Conservation (phyloP, 2,329 filamentous ascomycete species). For the Daldinia sp. region DNA sequence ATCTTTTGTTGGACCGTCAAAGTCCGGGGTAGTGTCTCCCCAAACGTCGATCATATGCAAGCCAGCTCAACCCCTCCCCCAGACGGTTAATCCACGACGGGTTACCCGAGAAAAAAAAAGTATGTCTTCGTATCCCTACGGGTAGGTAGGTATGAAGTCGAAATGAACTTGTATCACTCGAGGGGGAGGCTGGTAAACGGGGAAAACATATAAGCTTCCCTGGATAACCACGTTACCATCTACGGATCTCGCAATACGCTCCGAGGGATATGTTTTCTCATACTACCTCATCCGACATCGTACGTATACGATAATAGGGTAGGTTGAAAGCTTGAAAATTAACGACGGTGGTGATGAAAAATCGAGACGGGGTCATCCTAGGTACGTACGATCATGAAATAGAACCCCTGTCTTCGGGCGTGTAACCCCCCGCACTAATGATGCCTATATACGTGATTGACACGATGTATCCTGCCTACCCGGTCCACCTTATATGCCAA, state of each 20-base stretch:
- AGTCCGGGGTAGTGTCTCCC: background rate
- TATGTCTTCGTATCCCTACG: background rate
- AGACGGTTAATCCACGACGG: slow-evolving; percentile 12
- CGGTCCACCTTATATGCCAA: background rate
- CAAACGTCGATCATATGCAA: slow-evolving; percentile 32
- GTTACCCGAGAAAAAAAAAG: slow-evolving; percentile 21
- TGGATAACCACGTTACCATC: background rate
- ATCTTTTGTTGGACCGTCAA: background rate
- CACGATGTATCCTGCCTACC: slow-evolving; percentile 22
- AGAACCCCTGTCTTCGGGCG: slow-evolving; percentile 17
- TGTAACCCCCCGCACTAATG: slow-evolving; percentile 30
- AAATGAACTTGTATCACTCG: no score
- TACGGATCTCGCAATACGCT: slow-evolving; percentile 2
- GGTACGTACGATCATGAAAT: slow-evolving; percentile 10
- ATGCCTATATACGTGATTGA: slow-evolving; percentile 15
- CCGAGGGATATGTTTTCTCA: slow-evolving; percentile 7
- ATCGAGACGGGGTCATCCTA: background rate
- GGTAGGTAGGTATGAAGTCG: background rate
- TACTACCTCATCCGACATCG: slow-evolving; percentile 30
- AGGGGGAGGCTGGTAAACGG: slow-evolving; percentile 23
- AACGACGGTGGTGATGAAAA: background rate
- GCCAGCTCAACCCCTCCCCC: slow-evolving; percentile 23
- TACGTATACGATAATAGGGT: slow-evolving; percentile 17
- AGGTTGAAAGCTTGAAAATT: background rate
- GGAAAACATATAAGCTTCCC: background rate